Evolutionary conservation across 23 red algal species (phyloP).

Genomic region (Gracilaria domingensis): DNA sequence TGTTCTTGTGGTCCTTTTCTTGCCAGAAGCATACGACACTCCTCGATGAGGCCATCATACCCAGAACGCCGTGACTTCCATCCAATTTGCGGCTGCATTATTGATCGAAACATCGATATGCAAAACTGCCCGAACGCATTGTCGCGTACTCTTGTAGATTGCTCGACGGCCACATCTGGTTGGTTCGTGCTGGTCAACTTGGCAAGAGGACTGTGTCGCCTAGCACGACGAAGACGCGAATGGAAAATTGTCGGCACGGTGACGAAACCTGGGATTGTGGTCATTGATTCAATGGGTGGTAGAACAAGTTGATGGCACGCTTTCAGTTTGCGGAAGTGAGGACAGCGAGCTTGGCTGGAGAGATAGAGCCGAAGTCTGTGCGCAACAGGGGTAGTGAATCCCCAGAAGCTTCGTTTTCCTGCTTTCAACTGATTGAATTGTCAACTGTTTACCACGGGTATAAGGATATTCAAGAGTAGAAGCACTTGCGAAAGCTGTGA

Average conservation of each 20-base stretch:
- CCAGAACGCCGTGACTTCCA: constrained; percentile 46
- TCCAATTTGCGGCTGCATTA: constrained; percentile 60
- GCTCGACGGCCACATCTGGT: constrained; percentile 32
- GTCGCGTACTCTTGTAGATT: constrained; percentile 29
- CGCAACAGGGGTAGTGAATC: too few species aligned
- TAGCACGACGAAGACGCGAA: not conserved
- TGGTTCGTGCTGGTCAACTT: not conserved
- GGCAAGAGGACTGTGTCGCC: not conserved
- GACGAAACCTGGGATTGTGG: not conserved
- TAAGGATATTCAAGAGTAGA: too few species aligned
- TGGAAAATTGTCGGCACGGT: not conserved
- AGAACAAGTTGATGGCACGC: not conserved
- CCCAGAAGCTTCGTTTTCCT: too few species aligned
- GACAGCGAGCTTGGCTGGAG: not conserved
- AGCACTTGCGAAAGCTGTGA: too few species aligned
- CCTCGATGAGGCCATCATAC: constrained; percentile 66
- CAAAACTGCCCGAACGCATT: constrained; percentile 44
- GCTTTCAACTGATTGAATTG: too few species aligned
- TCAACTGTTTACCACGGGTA: too few species aligned
- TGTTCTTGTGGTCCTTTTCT: constrained; percentile 45
- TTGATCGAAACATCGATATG: constrained; percentile 54
- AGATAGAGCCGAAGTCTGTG: not conserved
- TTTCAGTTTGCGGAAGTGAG: not conserved
- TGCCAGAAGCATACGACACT: constrained; percentile 68
- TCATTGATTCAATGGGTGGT: not conserved